These are phyloP conservation scores for Fusarium cyanostomum DNA, from an alignment of 2,329 filamentous ascomycete species.

Conservation along the genomic window DNA sequence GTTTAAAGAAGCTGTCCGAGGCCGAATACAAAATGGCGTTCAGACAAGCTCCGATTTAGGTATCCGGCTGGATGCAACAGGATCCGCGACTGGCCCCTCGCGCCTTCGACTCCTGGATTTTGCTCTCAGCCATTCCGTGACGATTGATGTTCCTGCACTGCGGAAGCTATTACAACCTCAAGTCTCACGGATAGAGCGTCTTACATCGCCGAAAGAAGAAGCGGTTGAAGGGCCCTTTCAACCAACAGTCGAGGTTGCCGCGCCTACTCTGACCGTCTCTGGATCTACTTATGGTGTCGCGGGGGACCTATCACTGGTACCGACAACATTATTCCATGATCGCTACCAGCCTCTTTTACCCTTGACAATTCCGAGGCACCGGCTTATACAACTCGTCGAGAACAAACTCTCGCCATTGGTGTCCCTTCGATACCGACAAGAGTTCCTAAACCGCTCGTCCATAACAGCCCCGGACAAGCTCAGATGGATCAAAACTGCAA, in stretches of 20 bases:
- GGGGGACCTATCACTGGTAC: constrained; percentile 42
- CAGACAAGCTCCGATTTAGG: constrained; percentile 51
- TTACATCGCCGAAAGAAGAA: constrained; percentile 25
- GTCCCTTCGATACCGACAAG: constrained; percentile 52
- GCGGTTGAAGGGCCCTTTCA: constrained; percentile 9
- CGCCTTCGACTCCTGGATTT: constrained; percentile 50
- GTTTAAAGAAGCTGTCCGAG: constrained; percentile 33
- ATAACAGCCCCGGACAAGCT: constrained; percentile 19
- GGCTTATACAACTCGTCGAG: constrained; percentile 50
- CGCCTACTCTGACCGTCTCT: constrained; percentile 51
- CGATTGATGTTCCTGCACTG: constrained; percentile 48
- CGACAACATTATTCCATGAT: constrained; percentile 48
- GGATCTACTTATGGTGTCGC: constrained; percentile 53
- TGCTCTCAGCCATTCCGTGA: constrained; percentile 51
- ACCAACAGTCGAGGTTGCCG: constrained; percentile 32
- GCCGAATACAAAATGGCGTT: constrained; percentile 35
- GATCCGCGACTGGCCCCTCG: constrained; percentile 2
- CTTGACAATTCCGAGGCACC: constrained; percentile 48
- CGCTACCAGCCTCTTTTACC: constrained; percentile 53
- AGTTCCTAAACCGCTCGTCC: constrained; percentile 44
- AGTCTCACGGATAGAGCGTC: constrained; percentile 37
- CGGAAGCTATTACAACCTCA: constrained; percentile 42
- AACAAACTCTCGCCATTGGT: constrained; percentile 52
- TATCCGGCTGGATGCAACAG: constrained; percentile 49
- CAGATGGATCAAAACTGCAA: constrained; percentile 38